Evolutionary conservation across 202 grass and related monocot species (phyloP), one percentile per base, ranked within the genome.

Genomic region (Setaria viridis): DNA sequence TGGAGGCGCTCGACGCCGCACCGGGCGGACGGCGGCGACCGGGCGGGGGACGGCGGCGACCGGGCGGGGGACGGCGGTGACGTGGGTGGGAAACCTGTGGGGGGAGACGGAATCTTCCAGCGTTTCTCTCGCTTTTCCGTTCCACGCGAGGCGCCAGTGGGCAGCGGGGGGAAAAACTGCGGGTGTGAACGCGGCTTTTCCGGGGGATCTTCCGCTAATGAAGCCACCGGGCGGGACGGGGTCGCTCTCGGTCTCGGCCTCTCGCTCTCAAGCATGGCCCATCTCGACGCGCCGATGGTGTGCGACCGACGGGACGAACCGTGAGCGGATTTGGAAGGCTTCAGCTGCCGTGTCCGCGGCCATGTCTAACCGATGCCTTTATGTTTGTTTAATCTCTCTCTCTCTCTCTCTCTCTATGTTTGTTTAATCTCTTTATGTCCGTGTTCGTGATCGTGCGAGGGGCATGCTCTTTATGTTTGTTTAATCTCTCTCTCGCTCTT

Each of bases 101-200:
- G 25, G 20, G 17, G 25, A 42, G 33, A 30, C 19, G 45, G 86
- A 67, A 91, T 68, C 67, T 85, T 19, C 25, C 14, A 15, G 11
- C 49, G 42, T 42, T 81, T 56, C 62, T 63, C 1, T 14, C 11
- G 0, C 2, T 20, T 41, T 25, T 69, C 4, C 58, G 0, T 83
- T 79, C 72, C 67, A 82, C 86, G 47, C 64, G 19, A 54, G 46
- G 78, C 19, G 34, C 3, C 32, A 9, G 65, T 41, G 35, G 35
- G 35, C 4, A 5, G 39, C 5, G 39, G 39, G 39, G 73, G 15
- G 72, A 29, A 48, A 59, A 62, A 46, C 19, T 3, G 42, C 66
- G 35, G 5, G 87, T 92, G 80, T 81, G 87, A 87, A 89, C 90
- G 50, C 13, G 39, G 57, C 75, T 78, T 77, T 89, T 45, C 11